These are phyloP conservation scores for Ambrosiella xylebori DNA, from an alignment of 2,329 filamentous ascomycete genomes.

Conservation along the genomic window DNA sequence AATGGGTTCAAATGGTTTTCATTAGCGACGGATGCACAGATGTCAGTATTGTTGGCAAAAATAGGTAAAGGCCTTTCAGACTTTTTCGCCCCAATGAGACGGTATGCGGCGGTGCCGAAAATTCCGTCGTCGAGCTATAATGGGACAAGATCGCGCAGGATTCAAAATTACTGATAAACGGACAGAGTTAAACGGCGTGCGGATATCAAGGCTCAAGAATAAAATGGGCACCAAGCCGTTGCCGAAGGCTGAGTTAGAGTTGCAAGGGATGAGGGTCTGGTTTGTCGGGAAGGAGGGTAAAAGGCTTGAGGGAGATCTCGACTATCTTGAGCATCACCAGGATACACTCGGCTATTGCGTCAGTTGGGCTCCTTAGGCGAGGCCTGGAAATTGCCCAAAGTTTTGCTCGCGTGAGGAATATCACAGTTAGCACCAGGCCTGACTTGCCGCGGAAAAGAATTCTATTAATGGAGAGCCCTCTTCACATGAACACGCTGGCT, in stretches of 20 bases:
- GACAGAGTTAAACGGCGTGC: slow-evolving; percentile 45
- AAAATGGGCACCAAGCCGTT: slow-evolving; percentile 55
- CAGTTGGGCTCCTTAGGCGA: slow-evolving; percentile 35
- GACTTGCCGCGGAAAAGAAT: slow-evolving; percentile 24
- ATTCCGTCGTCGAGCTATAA: slow-evolving; percentile 14
- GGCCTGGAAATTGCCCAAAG: slow-evolving; percentile 39
- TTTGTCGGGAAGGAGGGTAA: slow-evolving; percentile 48
- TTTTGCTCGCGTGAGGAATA: slow-evolving; percentile 38
- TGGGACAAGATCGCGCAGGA: slow-evolving; percentile 2
- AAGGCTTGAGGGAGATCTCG: slow-evolving; percentile 50
- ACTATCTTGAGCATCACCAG: slow-evolving; percentile 52
- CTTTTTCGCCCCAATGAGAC: slow-evolving; percentile 49
- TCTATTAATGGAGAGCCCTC: slow-evolving; percentile 31
- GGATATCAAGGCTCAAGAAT: slow-evolving; percentile 52
- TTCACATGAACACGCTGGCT: slow-evolving; percentile 43
- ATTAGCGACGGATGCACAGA: slow-evolving; percentile 44
- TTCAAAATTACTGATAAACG: slow-evolving; percentile 16
- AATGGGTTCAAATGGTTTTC: slow-evolving; percentile 59
- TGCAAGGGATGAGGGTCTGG: slow-evolving; percentile 44
- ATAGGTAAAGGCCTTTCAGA: slow-evolving; percentile 37
- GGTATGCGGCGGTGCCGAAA: background rate
- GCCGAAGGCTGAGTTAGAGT: slow-evolving; percentile 55
- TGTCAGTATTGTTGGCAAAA: slow-evolving; percentile 42
- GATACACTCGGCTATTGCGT: slow-evolving; percentile 36
- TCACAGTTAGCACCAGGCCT: slow-evolving; percentile 20